These are phyloP conservation scores for Fraxinus platypoda DNA, from an alignment of 305 asterid species.

Conservation along the genomic window DNA sequence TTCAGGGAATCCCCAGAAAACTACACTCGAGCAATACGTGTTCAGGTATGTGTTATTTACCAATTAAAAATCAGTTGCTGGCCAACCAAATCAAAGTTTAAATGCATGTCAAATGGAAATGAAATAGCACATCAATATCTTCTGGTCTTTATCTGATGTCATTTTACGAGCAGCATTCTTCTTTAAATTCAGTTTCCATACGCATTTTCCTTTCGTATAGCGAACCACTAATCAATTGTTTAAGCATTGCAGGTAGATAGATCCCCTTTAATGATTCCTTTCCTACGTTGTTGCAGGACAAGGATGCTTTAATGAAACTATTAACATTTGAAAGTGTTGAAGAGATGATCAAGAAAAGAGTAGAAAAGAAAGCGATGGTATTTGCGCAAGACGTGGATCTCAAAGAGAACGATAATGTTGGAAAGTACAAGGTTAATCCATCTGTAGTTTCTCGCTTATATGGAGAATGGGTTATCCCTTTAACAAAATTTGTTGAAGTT, in stretches of 20 bases:
- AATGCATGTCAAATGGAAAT: background rate
- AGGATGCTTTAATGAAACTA: constrained; percentile 63
- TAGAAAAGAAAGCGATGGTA: constrained; percentile 64
- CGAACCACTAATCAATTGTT: background rate
- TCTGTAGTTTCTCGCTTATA: constrained; percentile 48
- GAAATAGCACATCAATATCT: background rate
- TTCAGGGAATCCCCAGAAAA: constrained; percentile 57
- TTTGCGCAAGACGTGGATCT: constrained; percentile 65
- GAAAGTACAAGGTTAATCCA: constrained; percentile 61
- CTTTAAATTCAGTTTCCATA: background rate
- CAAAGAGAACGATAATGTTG: constrained; percentile 15
- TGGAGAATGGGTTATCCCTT: constrained; percentile 76
- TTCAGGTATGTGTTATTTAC: constrained; percentile 42
- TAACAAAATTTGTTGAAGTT: constrained; percentile 74
- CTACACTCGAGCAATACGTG: constrained; percentile 62
- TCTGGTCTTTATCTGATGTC: background rate
- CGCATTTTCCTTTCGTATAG: background rate
- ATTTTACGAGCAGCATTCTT: background rate
- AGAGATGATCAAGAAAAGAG: constrained; percentile 66
- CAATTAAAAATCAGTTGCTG: background rate
- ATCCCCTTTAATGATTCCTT: background rate
- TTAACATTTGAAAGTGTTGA: constrained; percentile 74
- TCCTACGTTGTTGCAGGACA: constrained; percentile 46
- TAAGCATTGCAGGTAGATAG: background rate
- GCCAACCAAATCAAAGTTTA: background rate